Percentiles rank a stretch among this genome's conserved stretches.
Evolutionary conservation across 2,329 filamentous ascomycete genomes (phyloP).

Genomic region (Diaporthe nobilis): DNA sequence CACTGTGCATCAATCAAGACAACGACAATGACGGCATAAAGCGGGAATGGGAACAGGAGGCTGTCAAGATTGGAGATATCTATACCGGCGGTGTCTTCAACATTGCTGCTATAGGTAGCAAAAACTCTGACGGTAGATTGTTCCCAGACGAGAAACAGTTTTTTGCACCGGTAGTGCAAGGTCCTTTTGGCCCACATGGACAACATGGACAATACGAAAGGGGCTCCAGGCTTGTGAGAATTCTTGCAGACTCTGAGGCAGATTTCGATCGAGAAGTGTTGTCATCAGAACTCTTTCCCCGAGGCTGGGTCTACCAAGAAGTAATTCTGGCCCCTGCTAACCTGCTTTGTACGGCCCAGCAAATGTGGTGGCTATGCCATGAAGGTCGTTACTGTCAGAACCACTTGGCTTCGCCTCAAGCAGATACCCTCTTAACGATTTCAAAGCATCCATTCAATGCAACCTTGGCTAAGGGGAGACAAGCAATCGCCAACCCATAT

Average conservation of each 20-base stretch:
- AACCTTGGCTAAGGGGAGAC: no score
- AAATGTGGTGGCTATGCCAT: conserved; percentile 16
- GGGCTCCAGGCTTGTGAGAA: background rate
- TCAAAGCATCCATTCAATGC: no score
- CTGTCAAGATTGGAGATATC: background rate
- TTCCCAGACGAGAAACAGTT: background rate
- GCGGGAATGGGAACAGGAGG: background rate
- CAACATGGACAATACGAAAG: background rate
- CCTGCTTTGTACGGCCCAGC: background rate
- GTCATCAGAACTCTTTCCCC: background rate
- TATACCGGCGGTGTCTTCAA: conserved; percentile 14
- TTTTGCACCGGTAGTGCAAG: background rate
- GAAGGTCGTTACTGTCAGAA: no score
- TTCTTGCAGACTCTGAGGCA: background rate
- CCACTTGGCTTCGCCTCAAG: no score
- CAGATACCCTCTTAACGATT: no score
- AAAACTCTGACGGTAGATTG: background rate
- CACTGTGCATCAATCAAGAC: conserved; percentile 20
- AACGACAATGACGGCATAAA: background rate
- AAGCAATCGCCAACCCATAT: background rate
- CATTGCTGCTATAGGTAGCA: background rate
- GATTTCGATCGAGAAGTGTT: background rate
- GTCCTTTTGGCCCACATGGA: background rate
- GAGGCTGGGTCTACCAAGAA: conserved; percentile 32
- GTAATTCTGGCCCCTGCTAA: conserved; percentile 4